Percentiles rank a stretch among this genome's conserved stretches.
Conservation (phyloP, 352 stramenopile genomes). For the Globisporangium iwayamae region DNA sequence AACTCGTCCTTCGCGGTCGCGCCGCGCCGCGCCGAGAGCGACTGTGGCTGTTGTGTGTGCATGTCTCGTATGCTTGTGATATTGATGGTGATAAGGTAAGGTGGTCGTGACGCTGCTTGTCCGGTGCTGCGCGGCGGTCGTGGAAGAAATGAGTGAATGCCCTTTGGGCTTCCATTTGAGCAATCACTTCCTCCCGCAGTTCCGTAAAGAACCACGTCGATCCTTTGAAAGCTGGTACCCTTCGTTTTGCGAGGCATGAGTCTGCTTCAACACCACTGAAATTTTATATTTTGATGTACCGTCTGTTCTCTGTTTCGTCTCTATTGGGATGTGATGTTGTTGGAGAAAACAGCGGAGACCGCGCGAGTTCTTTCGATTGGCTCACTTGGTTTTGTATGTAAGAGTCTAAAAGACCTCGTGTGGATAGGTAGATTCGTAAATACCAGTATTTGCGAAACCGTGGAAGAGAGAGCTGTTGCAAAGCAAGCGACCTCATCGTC, state of each 20-base stretch:
- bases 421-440: not conserved
- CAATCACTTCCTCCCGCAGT: not conserved
- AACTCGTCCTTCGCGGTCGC: slow-evolving; percentile 12
- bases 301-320: not conserved
- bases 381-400: not conserved
- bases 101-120: not conserved
- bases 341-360: not conserved
- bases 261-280: not conserved
- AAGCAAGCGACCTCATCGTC: not conserved
- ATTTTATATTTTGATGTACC: not conserved
- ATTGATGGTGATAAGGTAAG: not conserved
- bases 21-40: not conserved
- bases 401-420: not conserved
- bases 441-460: not conserved
- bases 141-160: not conserved
- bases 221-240: not conserved
- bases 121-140: slow-evolving; percentile 1
- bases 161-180: not conserved
- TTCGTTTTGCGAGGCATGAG: not conserved
- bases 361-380: not conserved
- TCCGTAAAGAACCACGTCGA: not conserved
- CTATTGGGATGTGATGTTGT: not conserved
- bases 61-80: not conserved
- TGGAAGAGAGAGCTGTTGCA: slow-evolving; percentile 6
- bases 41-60: not conserved